Conservation (phyloP, 768 basidiomycete genomes). For the Psilocybe sp. region DNA sequence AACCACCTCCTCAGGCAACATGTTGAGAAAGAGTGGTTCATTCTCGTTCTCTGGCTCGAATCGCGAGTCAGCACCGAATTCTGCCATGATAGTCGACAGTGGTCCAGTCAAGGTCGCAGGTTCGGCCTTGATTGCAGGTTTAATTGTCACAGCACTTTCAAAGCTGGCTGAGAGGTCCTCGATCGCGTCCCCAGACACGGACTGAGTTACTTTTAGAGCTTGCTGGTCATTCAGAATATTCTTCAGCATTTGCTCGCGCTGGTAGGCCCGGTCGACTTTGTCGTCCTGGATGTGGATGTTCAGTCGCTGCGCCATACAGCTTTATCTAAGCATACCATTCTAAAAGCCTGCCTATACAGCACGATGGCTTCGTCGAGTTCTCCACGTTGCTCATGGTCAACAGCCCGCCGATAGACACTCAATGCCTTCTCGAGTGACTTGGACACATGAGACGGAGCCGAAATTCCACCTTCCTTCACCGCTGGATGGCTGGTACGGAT, state of each 20-base stretch:
- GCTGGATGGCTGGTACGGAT: slow-evolving; percentile 19
- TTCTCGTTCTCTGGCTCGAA: slow-evolving; percentile 75
- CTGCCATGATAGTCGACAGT: slow-evolving; percentile 45
- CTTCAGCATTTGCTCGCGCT: slow-evolving; percentile 49
- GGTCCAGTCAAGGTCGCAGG: slow-evolving; percentile 30
- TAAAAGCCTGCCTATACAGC: slow-evolving; percentile 80
- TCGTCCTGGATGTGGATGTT: slow-evolving; percentile 39
- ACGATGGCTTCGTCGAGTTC: slow-evolving; percentile 72
- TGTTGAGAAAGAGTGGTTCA: slow-evolving; percentile 49
- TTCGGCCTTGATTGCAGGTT: slow-evolving; percentile 15
- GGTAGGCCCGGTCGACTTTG: slow-evolving; percentile 72
- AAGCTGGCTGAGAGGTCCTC: slow-evolving; percentile 25
- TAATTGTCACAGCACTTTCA: slow-evolving; percentile 23
- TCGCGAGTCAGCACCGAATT: slow-evolving; percentile 44
- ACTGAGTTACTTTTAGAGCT: slow-evolving; percentile 10
- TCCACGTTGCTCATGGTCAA: slow-evolving; percentile 70
- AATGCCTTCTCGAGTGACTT: slow-evolving; percentile 47
- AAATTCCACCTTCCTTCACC: slow-evolving; percentile 19
- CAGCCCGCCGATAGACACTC: slow-evolving; percentile 65
- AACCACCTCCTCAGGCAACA: slow-evolving; percentile 76
- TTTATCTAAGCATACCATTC: slow-evolving; percentile 37
- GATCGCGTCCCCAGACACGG: slow-evolving; percentile 5
- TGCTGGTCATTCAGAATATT: slow-evolving; percentile 28
- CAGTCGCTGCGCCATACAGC: slow-evolving; percentile 4
- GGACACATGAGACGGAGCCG: slow-evolving; percentile 23